Evolutionary conservation across 495 filamentous ascomycete species (phyloP).

Genomic region (Daldinia childiae): DNA sequence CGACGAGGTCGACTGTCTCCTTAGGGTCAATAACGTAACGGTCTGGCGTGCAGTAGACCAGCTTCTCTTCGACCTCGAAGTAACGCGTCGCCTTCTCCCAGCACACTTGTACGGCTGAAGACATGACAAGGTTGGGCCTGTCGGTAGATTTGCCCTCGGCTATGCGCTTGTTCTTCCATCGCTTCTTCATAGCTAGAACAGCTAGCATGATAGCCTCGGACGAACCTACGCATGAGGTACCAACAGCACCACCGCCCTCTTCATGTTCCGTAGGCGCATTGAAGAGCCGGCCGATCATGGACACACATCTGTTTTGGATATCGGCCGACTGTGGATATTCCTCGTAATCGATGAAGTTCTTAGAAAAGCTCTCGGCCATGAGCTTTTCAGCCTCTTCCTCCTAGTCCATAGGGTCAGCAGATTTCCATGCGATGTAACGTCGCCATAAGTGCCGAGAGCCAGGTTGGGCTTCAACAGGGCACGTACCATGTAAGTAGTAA

Average conservation of each 20-base stretch:
- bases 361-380: slow-evolving; percentile 86
- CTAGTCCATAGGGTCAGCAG: slow-evolving; percentile 48
- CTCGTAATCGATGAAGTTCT: slow-evolving; percentile 96
- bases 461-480: slow-evolving; percentile 4
- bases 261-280: slow-evolving; percentile 65
- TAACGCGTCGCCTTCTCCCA: slow-evolving; percentile 97
- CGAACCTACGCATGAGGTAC: slow-evolving; percentile 85
- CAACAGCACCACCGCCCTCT: slow-evolving; percentile 69
- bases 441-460: slow-evolving; percentile 10
- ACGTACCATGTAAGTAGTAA: slow-evolving; percentile 85
- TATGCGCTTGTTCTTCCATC: slow-evolving; percentile 85
- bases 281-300: slow-evolving; percentile 92
- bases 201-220: slow-evolving; percentile 93
- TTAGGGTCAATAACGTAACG: slow-evolving; percentile 89
- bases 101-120: slow-evolving; percentile 90
- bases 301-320: slow-evolving; percentile 91
- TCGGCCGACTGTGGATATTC: slow-evolving; percentile 90
- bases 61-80: slow-evolving; percentile 91
- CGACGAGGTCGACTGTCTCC: slow-evolving; percentile 81
- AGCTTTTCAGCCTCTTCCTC: slow-evolving; percentile 91
- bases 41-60: slow-evolving; percentile 81
- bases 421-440: slow-evolving; percentile 29
- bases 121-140: slow-evolving; percentile 90
- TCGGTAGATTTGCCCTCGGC: slow-evolving; percentile 78
- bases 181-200: slow-evolving; percentile 93